Evolutionary conservation across 2,329 filamentous ascomycete species (phyloP), one percentile per base, ranked within the genome.

Genomic region (Endoconidiophora polonica): DNA sequence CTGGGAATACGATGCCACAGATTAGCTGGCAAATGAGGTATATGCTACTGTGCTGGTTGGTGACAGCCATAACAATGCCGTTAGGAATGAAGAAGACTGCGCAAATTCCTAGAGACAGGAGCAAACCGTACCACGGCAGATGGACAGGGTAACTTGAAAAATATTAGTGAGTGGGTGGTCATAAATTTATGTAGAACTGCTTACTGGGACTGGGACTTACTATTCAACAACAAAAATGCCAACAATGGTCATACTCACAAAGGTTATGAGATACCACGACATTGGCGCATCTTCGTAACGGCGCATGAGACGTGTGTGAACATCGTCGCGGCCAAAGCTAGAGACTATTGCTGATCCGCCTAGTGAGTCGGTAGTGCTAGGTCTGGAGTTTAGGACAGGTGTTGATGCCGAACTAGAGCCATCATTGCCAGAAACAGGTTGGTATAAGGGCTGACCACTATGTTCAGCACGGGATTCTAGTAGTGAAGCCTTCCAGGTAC

Each of bases 21-120:
- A 91, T 80, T 52, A 93, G 73, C 63, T 91, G 86, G 62, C 85
- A 90, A 58, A 91, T 84, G 36, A 91, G 73, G 61, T 90, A 91
- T 56, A 90, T 85, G 62, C 81, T 86, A 63, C 79, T 86, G 63
- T 91, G 84, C 61, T 90, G 85, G 62, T 91, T 93, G 7, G 86
- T 93, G 56, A 93, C 86, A 14, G 86, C 86, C 83, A 91, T 93
- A 58, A 94, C 83, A 60, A 93, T 91, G 54, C 86, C 86, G 55
- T 91, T 90, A 9, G 86, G 86, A 53, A 94, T 86, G 66, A 93
- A 93, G 54, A 93, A 81, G 49, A 90, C 64, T 18, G 80, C 78
- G 54, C 85, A 86, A 49, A 93, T 86, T 23, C 70, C 75, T 2
- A 94, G 71, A 1, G 86, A 83, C 4, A 94, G 72, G 14, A 93